phyloP scores from a whole-genome alignment of 2,329 filamentous ascomycete species.

The Orbilia javanica region DNA sequence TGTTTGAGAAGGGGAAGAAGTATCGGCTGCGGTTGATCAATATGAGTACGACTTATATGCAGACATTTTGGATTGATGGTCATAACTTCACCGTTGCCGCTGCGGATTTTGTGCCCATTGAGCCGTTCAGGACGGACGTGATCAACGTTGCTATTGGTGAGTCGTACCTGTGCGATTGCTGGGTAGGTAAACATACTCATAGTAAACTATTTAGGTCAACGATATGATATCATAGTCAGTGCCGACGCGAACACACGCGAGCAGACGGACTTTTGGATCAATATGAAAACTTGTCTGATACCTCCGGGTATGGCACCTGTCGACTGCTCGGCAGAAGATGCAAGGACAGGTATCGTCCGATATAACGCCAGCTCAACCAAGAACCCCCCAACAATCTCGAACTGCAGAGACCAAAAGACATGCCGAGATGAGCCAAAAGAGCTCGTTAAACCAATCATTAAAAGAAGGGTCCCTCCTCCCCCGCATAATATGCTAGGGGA shows the following conservation, averaged over 20 bases:
- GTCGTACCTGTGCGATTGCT: conserved; percentile 34
- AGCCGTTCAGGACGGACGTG: conserved; percentile 74
- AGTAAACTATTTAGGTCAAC: conserved; percentile 62
- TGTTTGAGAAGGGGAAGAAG: conserved; percentile 58
- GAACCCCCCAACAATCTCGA: conserved; percentile 27
- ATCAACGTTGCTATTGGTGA: conserved; percentile 74
- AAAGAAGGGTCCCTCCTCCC: conserved; percentile 32
- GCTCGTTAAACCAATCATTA: conserved; percentile 31
- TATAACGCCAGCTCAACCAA: conserved; percentile 25
- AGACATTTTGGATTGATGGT: conserved; percentile 69
- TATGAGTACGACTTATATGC: conserved; percentile 63
- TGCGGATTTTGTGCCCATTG: conserved; percentile 74
- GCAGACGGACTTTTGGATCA: conserved; percentile 67
- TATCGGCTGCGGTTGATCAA: conserved; percentile 67
- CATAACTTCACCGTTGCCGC: conserved; percentile 75
- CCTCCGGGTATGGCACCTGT: conserved; percentile 21
- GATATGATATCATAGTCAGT: conserved; percentile 68
- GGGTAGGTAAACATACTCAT: neutral
- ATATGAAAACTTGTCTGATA: conserved; percentile 63
- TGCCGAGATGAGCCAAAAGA: conserved; percentile 34
- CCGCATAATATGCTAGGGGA: conserved; percentile 19
- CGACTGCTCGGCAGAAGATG: conserved; percentile 32
- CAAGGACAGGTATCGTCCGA: conserved; percentile 43
- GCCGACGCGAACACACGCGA: conserved; percentile 63
- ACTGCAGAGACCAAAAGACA: conserved; percentile 12